Conservation (phyloP, 2,329 filamentous ascomycete genomes). For the Teratosphaeriaceae sp. region DNA sequence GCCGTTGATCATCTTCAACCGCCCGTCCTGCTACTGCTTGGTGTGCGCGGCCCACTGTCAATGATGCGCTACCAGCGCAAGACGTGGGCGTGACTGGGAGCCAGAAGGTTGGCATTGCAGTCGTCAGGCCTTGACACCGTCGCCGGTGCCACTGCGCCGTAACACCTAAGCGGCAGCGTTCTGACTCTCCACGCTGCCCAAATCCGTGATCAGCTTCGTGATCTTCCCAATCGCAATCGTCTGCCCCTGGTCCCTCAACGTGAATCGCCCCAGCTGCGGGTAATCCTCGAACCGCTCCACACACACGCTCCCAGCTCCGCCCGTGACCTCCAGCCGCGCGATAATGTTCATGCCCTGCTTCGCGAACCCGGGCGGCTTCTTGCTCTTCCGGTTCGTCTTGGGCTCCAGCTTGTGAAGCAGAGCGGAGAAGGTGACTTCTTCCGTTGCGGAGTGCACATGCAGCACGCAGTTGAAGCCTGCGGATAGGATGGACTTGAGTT, state of each 20-base stretch:
- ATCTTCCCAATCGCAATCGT: constrained; percentile 99
- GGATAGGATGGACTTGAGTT: constrained; percentile 87
- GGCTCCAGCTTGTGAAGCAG: constrained; percentile 94
- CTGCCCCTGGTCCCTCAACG: constrained; percentile 83
- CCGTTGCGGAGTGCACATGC: constrained; percentile 94
- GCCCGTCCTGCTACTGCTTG: no score
- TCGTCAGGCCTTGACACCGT: no score
- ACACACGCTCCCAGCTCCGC: constrained; percentile 79
- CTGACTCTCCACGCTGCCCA: constrained; percentile 11
- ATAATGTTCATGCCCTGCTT: constrained; percentile 80
- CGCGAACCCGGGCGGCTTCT: constrained; percentile 85
- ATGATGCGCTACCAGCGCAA: no score
- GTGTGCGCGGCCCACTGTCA: no score
- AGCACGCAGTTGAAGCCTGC: constrained; percentile 97
- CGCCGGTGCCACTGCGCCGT: no score
- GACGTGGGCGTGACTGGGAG: no score
- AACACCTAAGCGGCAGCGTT: constrained; percentile 1
- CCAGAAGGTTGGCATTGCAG: no score
- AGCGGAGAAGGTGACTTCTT: constrained; percentile 87
- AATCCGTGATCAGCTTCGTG: constrained; percentile 68
- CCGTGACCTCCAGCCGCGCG: constrained; percentile 79
- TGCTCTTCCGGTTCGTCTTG: constrained; percentile 88
- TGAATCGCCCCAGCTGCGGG: constrained; percentile 86
- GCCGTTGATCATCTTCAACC: no score
- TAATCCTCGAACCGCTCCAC: constrained; percentile 95